Percentiles rank a stretch among this genome's conserved stretches.
Evolutionary conservation across 2,329 filamentous ascomycete genomes (phyloP).

Genomic region (Diplodia seriata): DNA sequence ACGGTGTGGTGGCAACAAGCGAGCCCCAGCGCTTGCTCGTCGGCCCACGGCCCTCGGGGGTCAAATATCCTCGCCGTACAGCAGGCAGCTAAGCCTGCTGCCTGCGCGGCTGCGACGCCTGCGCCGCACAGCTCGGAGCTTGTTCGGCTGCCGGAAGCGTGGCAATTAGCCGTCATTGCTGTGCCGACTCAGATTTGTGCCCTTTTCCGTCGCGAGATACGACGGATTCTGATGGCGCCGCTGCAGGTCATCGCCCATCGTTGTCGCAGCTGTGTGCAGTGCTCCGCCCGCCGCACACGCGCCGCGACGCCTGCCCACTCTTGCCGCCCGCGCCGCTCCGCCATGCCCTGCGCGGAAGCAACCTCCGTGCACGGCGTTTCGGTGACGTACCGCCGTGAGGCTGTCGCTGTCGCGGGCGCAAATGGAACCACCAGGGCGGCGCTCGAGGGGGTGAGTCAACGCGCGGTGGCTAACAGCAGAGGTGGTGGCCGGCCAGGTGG

Average conservation of each 20-base stretch:
- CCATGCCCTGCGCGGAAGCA: conserved; percentile 22
- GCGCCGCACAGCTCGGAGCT: conserved; percentile 8
- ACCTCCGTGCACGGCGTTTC: conserved; percentile 21
- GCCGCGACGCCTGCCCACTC: conserved; percentile 3
- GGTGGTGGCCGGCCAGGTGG: too few species aligned
- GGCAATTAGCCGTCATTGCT: conserved; percentile 15
- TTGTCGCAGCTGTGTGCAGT: not conserved
- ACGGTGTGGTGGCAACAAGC: conserved; percentile 9
- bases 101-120: conserved; percentile 4
- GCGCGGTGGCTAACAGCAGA: conserved; percentile 14
- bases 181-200: not conserved
- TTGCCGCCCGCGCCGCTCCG: conserved; percentile 30
- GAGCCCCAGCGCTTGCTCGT: not conserved
- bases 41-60: not conserved
- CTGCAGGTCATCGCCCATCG: conserved; percentile 27
- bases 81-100: conserved; percentile 22
- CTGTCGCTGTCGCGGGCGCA: conserved; percentile 23
- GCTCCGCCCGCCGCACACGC: conserved; percentile 8
- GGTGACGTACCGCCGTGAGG: conserved; percentile 27
- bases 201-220: conserved; percentile 12
- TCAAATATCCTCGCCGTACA: conserved; percentile 8
- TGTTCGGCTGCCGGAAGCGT: conserved; percentile 17
- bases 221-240: conserved; percentile 11
- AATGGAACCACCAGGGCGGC: not conserved
- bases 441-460: conserved; percentile 23